phyloP scores from a whole-genome alignment of 2,329 filamentous ascomycete species.

The Pseudodiploospora longispora region DNA sequence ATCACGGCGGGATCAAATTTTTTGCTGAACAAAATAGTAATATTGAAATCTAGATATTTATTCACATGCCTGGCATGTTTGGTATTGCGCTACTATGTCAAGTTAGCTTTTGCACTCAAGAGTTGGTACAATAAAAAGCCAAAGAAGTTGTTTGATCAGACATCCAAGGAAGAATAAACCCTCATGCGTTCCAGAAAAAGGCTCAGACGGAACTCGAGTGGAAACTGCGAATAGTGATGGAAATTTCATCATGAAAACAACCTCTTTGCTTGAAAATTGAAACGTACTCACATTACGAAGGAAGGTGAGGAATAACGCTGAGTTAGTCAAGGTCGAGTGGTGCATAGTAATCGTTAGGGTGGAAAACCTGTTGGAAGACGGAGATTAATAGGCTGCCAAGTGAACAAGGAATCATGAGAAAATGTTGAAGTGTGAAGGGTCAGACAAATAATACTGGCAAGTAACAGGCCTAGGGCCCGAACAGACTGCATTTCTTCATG shows the following conservation, averaged over 20 bases:
- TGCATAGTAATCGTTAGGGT: not conserved
- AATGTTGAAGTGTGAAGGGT: slow-evolving; percentile 22
- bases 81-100: too few relatives aligned
- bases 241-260: slow-evolving; percentile 57
- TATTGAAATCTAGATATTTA: too few relatives aligned
- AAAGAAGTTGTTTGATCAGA: slow-evolving; percentile 43
- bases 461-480: slow-evolving; percentile 70
- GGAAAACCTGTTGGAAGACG: not conserved
- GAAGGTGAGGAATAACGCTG: too few relatives aligned
- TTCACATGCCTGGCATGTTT: too few relatives aligned
- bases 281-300: slow-evolving; percentile 6
- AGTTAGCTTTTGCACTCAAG: slow-evolving; percentile 2
- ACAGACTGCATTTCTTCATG: slow-evolving; percentile 68
- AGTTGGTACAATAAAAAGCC: slow-evolving; percentile 8
- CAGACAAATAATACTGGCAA: slow-evolving; percentile 87
- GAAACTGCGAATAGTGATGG: slow-evolving; percentile 79
- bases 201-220: slow-evolving; percentile 67
- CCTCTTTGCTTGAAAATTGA: not conserved
- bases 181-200: slow-evolving; percentile 61
- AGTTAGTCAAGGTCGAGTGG: not conserved
- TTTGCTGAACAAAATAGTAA: too few relatives aligned
- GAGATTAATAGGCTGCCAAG: slow-evolving; percentile 3
- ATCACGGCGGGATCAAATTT: too few relatives aligned
- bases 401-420: slow-evolving; percentile 2
- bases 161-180: slow-evolving; percentile 68